A percentile compares a stretch with the other conserved stretches of the same genome.
Conservation (phyloP, 345 rosid species). For the Bruguiera gymnorhiza region DNA sequence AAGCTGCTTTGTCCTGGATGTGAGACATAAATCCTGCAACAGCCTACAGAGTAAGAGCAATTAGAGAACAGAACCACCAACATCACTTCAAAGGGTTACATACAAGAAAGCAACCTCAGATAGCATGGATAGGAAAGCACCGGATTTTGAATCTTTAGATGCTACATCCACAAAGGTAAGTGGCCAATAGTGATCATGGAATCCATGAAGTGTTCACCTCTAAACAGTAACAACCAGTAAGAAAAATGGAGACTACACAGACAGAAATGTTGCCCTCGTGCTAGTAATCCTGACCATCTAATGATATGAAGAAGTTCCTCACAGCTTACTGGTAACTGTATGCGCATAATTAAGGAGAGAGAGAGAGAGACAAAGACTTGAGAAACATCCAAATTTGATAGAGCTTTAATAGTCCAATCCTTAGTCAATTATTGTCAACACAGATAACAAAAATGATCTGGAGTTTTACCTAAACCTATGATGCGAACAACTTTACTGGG, state of each 20-base stretch:
- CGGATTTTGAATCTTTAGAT: neutral
- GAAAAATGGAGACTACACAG: neutral
- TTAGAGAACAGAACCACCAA: conserved; percentile 6
- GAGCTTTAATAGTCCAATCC: too few relatives aligned
- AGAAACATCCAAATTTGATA: too few relatives aligned
- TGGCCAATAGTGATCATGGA: neutral
- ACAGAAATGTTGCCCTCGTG: neutral
- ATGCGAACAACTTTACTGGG: too few relatives aligned
- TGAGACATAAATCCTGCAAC: conserved; percentile 75
- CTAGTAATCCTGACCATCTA: too few relatives aligned
- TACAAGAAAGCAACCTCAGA: conserved; percentile 11
- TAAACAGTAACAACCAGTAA: neutral
- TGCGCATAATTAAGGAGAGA: too few relatives aligned
- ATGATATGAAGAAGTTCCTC: too few relatives aligned
- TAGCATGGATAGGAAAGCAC: neutral
- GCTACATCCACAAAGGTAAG: neutral
- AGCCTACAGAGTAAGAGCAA: conserved; percentile 42
- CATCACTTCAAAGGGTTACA: neutral
- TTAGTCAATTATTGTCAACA: too few relatives aligned
- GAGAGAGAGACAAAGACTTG: too few relatives aligned
- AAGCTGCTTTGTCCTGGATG: conserved; percentile 44
- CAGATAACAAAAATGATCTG: too few relatives aligned
- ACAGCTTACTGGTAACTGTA: too few relatives aligned
- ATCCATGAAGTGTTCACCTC: neutral
- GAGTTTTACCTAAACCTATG: too few relatives aligned